Evolutionary conservation across 768 basidiomycete genomes (phyloP), one percentile per base, ranked within the genome.

Genomic region (Daedaleopsis nitida): DNA sequence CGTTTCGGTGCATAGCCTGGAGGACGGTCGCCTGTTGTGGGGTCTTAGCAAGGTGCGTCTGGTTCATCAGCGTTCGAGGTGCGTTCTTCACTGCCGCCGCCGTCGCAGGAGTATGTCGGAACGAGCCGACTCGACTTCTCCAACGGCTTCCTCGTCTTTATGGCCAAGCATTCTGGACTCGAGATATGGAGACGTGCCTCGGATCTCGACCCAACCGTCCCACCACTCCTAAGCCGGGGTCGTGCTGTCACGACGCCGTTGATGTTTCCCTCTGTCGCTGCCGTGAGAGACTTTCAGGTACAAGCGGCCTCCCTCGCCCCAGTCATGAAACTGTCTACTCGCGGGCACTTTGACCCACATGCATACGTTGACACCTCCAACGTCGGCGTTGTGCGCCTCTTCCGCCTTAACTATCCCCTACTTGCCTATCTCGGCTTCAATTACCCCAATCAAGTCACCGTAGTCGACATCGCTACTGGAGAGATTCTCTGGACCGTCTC

Each of bases 181-280:
- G 68, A 69, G 45, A 59, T 69, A 12, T 69, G 68, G 68, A 57
- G 58, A 38, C 62, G 68, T 13, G 53, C 59, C 10, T 19, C 58
- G 1, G 66, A 68, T 43, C 60, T 55, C 49, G 27, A 24, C 19
- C 16, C 52, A 14, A 42, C 23, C 39, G 32, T 23, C 16, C 51
- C 44, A 17, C 37, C 27, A 9, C 47, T 53, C 38, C 14, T 39
- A 12, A 42, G 52, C 23, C 53, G 52, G 16, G 58, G 55, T n/a
- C 49, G 49, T 27, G 19, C 38, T 8, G 45, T 60, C 23, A 19
- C 51, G 12, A 66, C 63, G 1, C 66, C 68, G 1, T 37, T 69
- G 5, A 5, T 13, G 3, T 44, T 45, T 1, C 64, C 64, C 1
- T 60, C 65, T 8, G 49, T 57, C 7, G 52, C 62, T 23, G 66